Percentiles rank a stretch among this genome's conserved stretches.
Evolutionary conservation across 2,329 filamentous ascomycete species (phyloP).

Genomic region (Pezicula neosporulosa): DNA sequence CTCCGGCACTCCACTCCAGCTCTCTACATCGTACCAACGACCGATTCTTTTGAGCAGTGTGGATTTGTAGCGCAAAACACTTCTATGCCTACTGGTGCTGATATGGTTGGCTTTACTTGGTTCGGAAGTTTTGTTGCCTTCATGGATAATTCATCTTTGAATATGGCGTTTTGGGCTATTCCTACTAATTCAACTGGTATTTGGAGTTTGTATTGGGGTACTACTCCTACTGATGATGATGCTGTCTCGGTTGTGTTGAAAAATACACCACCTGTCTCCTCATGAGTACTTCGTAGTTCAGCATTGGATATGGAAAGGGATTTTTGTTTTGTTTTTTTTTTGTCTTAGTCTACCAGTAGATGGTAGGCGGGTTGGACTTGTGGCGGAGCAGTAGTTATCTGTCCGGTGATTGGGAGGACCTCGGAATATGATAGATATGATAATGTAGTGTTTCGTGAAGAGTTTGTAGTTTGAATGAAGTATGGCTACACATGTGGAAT

Average conservation of each 20-base stretch:
- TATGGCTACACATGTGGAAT: no score
- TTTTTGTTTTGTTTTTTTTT: no score
- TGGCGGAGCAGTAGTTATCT: no score
- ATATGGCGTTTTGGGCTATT: conserved; percentile 22
- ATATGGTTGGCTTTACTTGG: conserved; percentile 25
- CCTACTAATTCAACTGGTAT: conserved; percentile 13
- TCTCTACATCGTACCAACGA: conserved; percentile 22
- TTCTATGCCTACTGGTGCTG: conserved; percentile 15
- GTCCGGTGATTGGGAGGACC: no score
- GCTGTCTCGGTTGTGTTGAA: conserved; percentile 17
- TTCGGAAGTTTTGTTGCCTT: conserved; percentile 29
- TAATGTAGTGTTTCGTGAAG: no score
- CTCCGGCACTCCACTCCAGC: conserved; percentile 10
- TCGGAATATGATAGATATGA: no score
- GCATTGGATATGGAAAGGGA: no score
- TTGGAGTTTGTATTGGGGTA: conserved; percentile 23
- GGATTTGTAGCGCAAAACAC: conserved; percentile 24
- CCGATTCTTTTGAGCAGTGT: conserved; percentile 18
- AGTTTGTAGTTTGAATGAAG: no score
- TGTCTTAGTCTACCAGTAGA: no score
- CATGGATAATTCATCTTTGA: conserved; percentile 12
- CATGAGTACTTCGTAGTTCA: no score
- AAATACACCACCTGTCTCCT: conserved; percentile 15
- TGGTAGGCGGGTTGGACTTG: no score
- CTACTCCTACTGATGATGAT: conserved; percentile 1